A percentile compares a stretch with the other conserved stretches of the same genome.
Evolutionary conservation across 2,329 filamentous ascomycete genomes (phyloP).

Genomic region (Scytalidium sp.): DNA sequence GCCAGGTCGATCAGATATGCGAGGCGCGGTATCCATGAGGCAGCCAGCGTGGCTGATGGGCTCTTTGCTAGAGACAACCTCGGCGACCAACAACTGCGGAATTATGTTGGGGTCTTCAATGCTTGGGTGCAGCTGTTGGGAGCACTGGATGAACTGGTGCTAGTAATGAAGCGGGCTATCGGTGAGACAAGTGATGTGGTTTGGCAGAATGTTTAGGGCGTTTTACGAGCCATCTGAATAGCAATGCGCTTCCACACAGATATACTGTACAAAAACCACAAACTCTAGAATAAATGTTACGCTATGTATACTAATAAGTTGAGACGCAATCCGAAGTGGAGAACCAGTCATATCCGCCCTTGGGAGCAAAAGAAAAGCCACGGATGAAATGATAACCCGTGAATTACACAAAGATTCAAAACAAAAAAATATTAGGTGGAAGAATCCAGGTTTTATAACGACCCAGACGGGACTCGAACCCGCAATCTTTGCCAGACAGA

Average conservation of each 20-base stretch:
- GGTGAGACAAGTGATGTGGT: slow-evolving; percentile 30
- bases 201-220: too few species aligned
- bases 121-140: slow-evolving; percentile 41
- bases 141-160: slow-evolving; percentile 41
- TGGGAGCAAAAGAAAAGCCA: too few species aligned
- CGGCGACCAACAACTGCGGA: slow-evolving; percentile 39
- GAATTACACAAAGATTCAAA: neutral
- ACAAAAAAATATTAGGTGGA: neutral
- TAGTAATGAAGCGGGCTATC: slow-evolving; percentile 39
- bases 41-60: slow-evolving; percentile 10
- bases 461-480: slow-evolving; percentile 22
- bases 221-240: too few species aligned
- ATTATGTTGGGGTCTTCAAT: slow-evolving; percentile 44
- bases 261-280: too few species aligned
- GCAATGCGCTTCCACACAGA: too few species aligned
- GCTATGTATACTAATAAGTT: too few species aligned
- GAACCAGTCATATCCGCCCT: too few species aligned
- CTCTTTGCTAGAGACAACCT: slow-evolving; percentile 31
- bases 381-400: too few species aligned
- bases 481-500: slow-evolving; percentile 20
- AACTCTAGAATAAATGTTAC: too few species aligned
- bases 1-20: slow-evolving; percentile 29
- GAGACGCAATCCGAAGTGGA: too few species aligned
- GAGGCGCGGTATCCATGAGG: slow-evolving; percentile 22
- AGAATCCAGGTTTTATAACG: slow-evolving; percentile 2